These are phyloP conservation scores for Cyberlindnera maclurae DNA, from an alignment of 805 yeast genomes.

Conservation along the genomic window DNA sequence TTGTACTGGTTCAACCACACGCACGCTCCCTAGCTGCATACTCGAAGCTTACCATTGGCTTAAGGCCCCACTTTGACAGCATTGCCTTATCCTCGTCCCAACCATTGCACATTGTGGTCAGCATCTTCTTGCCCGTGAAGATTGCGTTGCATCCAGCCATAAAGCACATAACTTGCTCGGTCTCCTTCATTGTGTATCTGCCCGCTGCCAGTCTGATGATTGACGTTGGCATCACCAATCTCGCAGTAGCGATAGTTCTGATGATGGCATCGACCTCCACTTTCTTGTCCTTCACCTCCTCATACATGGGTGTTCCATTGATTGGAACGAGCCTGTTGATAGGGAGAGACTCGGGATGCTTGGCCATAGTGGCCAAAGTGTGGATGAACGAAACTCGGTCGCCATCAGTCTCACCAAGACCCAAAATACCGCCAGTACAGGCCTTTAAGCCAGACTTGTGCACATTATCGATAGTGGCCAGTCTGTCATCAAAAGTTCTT, in stretches of 20 bases:
- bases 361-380: conserved; percentile 58
- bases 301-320: conserved; percentile 69
- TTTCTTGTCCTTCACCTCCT: conserved; percentile 39
- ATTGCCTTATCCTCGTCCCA: conserved; percentile 75
- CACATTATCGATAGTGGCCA: conserved; percentile 58
- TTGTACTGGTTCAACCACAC: not conserved
- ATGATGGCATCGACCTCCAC: conserved; percentile 55
- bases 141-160: conserved; percentile 76
- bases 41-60: conserved; percentile 44
- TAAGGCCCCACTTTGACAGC: conserved; percentile 64
- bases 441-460: conserved; percentile 57
- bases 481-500: conserved; percentile 63
- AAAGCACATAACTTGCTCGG: conserved; percentile 68
- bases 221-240: conserved; percentile 64
- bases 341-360: conserved; percentile 81
- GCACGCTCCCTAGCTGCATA: conserved; percentile 7
- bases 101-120: conserved; percentile 76
- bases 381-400: conserved; percentile 65
- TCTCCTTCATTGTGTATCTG: conserved; percentile 71
- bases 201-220: conserved; percentile 78
- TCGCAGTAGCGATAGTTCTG: conserved; percentile 69
- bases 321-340: conserved; percentile 73
- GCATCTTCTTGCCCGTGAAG: conserved; percentile 75
- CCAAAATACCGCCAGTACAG: conserved; percentile 76
- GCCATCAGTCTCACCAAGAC: conserved; percentile 66